Conservation (phyloP, 192 early-diverging fungal species). For the Entophlyctis luteolus region DNA sequence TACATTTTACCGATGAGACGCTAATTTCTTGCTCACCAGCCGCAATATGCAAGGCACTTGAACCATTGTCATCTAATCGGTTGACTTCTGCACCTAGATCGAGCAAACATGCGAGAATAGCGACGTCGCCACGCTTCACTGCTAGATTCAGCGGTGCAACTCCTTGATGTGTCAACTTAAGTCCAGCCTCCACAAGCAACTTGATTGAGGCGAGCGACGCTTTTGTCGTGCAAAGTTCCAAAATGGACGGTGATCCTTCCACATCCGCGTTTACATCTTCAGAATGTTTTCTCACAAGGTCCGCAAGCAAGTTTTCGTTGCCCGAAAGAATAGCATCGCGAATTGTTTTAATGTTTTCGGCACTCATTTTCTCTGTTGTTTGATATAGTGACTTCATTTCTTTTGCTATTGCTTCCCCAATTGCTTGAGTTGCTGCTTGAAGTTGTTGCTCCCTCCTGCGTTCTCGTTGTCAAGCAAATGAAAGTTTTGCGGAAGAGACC, state of each 20-base stretch:
- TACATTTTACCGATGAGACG: not conserved
- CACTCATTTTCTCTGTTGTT: not conserved
- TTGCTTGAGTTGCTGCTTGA: too few relatives aligned
- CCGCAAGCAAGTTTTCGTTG: not conserved
- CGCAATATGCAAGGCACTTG: conserved; percentile 6
- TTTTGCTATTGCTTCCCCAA: not conserved
- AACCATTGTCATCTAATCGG: not conserved
- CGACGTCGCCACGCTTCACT: not conserved
- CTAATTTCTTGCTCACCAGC: conserved; percentile 3
- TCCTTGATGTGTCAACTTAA: not conserved
- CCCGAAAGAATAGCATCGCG: not conserved
- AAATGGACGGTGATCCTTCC: not conserved
- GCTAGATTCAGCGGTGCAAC: not conserved
- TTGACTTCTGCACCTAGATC: conserved; percentile 3
- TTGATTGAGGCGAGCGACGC: not conserved
- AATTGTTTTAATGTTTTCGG: not conserved
- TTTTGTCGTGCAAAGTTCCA: not conserved
- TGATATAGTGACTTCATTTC: not conserved
- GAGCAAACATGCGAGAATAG: not conserved
- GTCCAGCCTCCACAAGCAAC: not conserved
- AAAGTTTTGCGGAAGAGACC: too few relatives aligned
- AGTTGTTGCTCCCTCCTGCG: too few relatives aligned
- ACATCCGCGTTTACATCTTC: not conserved
- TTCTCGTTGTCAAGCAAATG: too few relatives aligned
- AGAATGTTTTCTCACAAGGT: not conserved